phyloP scores from a whole-genome alignment of 2,329 filamentous ascomycete species.

The Talaromyces sp. region DNA sequence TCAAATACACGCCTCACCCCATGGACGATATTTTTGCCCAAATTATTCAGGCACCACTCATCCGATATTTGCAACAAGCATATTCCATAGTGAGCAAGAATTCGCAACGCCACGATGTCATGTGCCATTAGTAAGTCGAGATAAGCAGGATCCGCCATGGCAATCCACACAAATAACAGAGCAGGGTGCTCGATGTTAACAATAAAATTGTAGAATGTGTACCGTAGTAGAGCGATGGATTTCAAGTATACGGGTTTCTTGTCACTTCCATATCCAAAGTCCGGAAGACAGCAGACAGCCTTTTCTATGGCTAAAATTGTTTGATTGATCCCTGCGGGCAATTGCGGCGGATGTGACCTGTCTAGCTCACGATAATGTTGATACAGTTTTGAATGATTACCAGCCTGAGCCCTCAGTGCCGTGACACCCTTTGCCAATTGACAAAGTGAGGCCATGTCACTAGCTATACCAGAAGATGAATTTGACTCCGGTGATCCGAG shows the following conservation, averaged over 20 bases:
- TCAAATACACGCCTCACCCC: not conserved
- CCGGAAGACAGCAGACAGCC: not conserved
- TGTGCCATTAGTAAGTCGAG: not conserved
- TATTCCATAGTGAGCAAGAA: conserved; percentile 8
- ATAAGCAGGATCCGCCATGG: not conserved
- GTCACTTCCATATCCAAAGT: not conserved
- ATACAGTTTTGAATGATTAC: not conserved
- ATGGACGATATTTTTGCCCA: not conserved
- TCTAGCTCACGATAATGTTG: conserved; percentile 2
- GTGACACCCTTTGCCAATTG: conserved; percentile 6
- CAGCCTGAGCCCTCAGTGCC: not conserved
- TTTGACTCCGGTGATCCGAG: not conserved
- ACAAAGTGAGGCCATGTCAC: conserved; percentile 1
- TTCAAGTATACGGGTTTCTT: conserved; percentile 4
- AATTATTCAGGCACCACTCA: conserved; percentile 1
- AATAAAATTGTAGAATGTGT: not conserved
- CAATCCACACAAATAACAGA: conserved; percentile 10
- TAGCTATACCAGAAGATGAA: not conserved
- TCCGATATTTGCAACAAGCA: conserved; percentile 2
- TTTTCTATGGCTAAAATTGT: conserved; percentile 4
- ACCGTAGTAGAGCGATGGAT: not conserved
- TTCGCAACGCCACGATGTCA: conserved; percentile 6
- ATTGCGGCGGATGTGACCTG: not conserved
- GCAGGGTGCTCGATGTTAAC: conserved; percentile 6
- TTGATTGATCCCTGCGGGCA: conserved; percentile 2